phyloP scores from a whole-genome alignment of 768 basidiomycete species.

The Leccinum pellstonianum region DNA sequence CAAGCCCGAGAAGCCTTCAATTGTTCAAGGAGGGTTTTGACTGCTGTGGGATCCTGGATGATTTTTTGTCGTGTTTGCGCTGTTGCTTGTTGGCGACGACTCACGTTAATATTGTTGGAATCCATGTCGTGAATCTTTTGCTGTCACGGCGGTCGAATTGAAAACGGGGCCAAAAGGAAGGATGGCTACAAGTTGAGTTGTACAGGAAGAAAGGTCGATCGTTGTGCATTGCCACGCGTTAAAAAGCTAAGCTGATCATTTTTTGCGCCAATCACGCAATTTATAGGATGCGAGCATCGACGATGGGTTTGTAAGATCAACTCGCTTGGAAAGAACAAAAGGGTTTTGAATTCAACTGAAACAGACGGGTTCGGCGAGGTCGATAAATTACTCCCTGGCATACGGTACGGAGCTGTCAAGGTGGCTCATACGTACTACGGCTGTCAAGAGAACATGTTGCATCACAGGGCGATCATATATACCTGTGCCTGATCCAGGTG shows the following conservation, averaged over 20 bases:
- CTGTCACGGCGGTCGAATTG: neutral
- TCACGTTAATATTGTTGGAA: constrained; percentile 58
- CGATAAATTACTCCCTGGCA: neutral
- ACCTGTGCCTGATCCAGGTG: neutral
- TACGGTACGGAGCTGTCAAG: neutral
- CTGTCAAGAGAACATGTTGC: neutral
- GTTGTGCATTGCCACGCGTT: neutral
- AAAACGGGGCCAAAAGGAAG: neutral
- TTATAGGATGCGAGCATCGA: neutral
- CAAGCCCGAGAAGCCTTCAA: constrained; percentile 67
- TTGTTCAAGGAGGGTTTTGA: constrained; percentile 71
- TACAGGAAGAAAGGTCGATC: neutral
- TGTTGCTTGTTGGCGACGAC: neutral
- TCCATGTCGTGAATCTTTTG: constrained; percentile 32
- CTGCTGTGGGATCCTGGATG: constrained; percentile 58
- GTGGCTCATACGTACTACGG: neutral
- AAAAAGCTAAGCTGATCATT: neutral
- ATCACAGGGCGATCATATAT: neutral
- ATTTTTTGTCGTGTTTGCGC: neutral
- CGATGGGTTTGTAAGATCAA: neutral
- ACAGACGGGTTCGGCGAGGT: neutral
- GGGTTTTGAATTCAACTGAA: neutral
- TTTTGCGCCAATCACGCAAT: neutral
- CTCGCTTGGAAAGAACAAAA: neutral
- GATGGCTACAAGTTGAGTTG: neutral